A percentile compares a stretch with the other conserved stretches of the same genome.
Evolutionary conservation across 768 basidiomycete genomes (phyloP).

Genomic region (Dictyophora rubrovolvata): DNA sequence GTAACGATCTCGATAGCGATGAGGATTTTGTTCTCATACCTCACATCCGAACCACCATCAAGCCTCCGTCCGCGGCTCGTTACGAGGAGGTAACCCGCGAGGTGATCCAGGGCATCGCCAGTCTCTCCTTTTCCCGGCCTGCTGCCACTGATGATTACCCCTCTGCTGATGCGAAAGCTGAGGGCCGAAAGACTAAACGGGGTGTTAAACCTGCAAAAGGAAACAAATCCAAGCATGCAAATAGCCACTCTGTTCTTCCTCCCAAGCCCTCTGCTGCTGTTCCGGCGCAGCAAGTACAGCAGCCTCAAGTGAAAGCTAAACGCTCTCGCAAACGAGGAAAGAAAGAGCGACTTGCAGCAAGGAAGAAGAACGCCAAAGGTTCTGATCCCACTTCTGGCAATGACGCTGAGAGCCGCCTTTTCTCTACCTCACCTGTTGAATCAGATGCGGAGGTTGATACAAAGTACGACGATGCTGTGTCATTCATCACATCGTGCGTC

Average conservation of each 20-base stretch:
- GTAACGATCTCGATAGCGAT: constrained; percentile 4
- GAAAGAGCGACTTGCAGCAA: no score
- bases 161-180: background rate
- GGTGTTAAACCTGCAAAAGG: background rate
- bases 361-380: background rate
- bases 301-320: background rate
- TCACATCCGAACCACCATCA: background rate
- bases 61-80: background rate
- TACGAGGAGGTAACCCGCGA: background rate
- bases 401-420: background rate
- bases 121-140: background rate
- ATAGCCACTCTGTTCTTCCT: no score
- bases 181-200: background rate
- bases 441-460: constrained; percentile 3
- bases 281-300: no score
- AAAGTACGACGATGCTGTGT: constrained; percentile 45
- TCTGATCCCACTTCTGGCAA: no score
- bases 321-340: background rate
- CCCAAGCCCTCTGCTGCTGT: no score
- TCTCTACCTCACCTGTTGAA: constrained; percentile 4
- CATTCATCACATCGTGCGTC: constrained; percentile 53
- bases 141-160: no score
- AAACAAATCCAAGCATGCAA: no score
- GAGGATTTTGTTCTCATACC: constrained; percentile 9
- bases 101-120: background rate